phyloP scores from a whole-genome alignment of 306 rosid genomes.

The Arachis hypogaea region DNA sequence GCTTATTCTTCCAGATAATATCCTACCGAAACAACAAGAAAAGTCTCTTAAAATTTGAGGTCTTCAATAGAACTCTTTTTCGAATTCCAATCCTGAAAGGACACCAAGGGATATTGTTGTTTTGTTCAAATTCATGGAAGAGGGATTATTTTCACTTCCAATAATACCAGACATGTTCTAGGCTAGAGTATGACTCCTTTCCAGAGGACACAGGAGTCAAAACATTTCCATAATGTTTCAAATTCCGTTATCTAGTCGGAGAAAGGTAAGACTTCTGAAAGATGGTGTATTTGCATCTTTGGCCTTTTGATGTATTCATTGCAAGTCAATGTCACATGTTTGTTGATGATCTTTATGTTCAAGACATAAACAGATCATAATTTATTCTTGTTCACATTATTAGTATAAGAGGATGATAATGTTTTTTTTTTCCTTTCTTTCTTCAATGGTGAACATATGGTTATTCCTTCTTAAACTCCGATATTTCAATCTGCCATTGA shows the following conservation, averaged over 20 bases:
- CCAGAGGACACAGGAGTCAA: conserved; percentile 32
- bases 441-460: not conserved
- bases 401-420: not conserved
- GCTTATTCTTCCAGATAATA: conserved; percentile 66
- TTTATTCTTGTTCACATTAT: conserved; percentile 1
- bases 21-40: conserved; percentile 58
- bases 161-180: conserved; percentile 58
- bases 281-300: conserved; percentile 41
- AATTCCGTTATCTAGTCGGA: conserved; percentile 35
- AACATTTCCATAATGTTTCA: conserved; percentile 33
- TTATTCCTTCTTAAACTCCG: not conserved
- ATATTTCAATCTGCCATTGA: too few species aligned
- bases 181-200: conserved; percentile 48
- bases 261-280: conserved; percentile 39
- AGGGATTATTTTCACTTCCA: conserved; percentile 54
- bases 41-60: conserved; percentile 43
- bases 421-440: too few species aligned
- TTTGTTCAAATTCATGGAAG: conserved; percentile 51
- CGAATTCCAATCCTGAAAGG: conserved; percentile 39
- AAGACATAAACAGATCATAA: not conserved
- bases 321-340: conserved; percentile 26
- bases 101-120: conserved; percentile 44
- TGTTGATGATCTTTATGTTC: conserved; percentile 36
- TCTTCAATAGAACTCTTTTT: conserved; percentile 4
- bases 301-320: conserved; percentile 40